A percentile compares a stretch with the other conserved stretches of the same genome.
Evolutionary conservation across 768 basidiomycete genomes (phyloP).

Genomic region (Lactarius tabidus): DNA sequence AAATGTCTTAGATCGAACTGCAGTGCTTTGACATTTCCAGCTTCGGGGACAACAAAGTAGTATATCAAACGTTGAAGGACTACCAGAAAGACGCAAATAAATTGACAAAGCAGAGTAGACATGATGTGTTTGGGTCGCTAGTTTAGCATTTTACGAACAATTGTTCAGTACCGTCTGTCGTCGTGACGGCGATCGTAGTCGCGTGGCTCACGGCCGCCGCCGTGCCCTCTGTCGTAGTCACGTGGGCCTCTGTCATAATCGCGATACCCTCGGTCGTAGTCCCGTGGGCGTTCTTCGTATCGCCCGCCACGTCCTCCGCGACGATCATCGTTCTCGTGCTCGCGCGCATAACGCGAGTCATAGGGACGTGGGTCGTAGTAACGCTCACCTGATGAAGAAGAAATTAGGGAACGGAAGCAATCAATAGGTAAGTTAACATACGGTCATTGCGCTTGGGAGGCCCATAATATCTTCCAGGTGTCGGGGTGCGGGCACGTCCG

Average conservation of each 20-base stretch:
- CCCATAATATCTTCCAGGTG: conserved; percentile 92
- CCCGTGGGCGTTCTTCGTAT: conserved; percentile 35
- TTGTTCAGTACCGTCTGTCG: conserved; percentile 38
- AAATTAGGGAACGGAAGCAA: conserved; percentile 6
- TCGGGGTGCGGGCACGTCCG: conserved; percentile 86
- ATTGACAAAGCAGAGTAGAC: conserved; percentile 5
- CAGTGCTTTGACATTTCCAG: background rate
- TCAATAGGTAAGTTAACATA: conserved; percentile 29
- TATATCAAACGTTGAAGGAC: background rate
- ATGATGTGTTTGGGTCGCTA: conserved; percentile 5
- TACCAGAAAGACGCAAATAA: background rate
- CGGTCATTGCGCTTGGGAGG: conserved; percentile 78
- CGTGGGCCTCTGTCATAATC: conserved; percentile 25
- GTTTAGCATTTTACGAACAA: background rate
- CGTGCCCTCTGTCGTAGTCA: conserved; percentile 22
- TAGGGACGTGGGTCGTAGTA: conserved; percentile 92
- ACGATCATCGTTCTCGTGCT: conserved; percentile 48
- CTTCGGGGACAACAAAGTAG: background rate
- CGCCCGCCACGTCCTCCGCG: conserved; percentile 41
- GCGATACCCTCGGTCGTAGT: conserved; percentile 35
- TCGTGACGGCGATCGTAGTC: conserved; percentile 26
- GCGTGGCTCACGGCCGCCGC: conserved; percentile 33
- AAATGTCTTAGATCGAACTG: background rate
- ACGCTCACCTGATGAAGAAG: conserved; percentile 54
- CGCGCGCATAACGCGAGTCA: conserved; percentile 79